A percentile compares a stretch with the other conserved stretches of the same genome.
phyloP scores from a whole-genome alignment of 495 filamentous ascomycete genomes.

The Daldinia concentrica region DNA sequence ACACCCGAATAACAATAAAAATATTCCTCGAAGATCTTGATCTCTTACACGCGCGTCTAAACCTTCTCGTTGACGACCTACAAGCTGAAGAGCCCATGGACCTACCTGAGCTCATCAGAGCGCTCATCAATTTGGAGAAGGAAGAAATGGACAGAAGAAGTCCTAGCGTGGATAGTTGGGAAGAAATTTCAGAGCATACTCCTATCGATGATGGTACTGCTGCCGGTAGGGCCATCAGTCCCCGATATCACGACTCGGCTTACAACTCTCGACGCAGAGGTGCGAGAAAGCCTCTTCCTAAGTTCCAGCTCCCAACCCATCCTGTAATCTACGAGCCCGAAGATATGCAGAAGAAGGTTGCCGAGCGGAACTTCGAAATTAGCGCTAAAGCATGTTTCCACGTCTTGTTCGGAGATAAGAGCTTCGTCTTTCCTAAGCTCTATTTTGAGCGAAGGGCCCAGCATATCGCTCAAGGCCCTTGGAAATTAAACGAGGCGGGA shows the following conservation, averaged over 20 bases:
- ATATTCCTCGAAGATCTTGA: constrained; percentile 88
- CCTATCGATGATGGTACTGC: constrained; percentile 67
- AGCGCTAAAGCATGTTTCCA: constrained; percentile 95
- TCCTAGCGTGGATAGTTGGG: constrained; percentile 90
- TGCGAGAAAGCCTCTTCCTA: constrained; percentile 66
- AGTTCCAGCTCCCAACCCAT: constrained; percentile 84
- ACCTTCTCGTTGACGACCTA: constrained; percentile 81
- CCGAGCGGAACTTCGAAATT: constrained; percentile 83
- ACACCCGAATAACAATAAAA: constrained; percentile 82
- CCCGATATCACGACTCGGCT: constrained; percentile 62
- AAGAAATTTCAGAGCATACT: constrained; percentile 76
- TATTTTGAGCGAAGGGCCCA: constrained; percentile 85
- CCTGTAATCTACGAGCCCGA: constrained; percentile 84
- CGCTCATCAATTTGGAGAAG: constrained; percentile 67
- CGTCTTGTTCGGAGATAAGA: constrained; percentile 94
- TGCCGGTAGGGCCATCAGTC: constrained; percentile 51
- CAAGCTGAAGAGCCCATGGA: constrained; percentile 71
- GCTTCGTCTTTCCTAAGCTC: constrained; percentile 89
- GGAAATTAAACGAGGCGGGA: constrained; percentile 73
- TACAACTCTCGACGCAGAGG: constrained; percentile 67
- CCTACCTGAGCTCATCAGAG: constrained; percentile 56
- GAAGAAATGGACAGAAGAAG: constrained; percentile 66
- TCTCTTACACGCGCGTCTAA: constrained; percentile 82
- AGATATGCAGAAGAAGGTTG: constrained; percentile 73
- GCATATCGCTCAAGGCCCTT: constrained; percentile 85